Percentiles rank a stretch among this genome's conserved stretches.
Conservation (phyloP, 2,329 filamentous ascomycete genomes). For the Trichoderma gracile region DNA sequence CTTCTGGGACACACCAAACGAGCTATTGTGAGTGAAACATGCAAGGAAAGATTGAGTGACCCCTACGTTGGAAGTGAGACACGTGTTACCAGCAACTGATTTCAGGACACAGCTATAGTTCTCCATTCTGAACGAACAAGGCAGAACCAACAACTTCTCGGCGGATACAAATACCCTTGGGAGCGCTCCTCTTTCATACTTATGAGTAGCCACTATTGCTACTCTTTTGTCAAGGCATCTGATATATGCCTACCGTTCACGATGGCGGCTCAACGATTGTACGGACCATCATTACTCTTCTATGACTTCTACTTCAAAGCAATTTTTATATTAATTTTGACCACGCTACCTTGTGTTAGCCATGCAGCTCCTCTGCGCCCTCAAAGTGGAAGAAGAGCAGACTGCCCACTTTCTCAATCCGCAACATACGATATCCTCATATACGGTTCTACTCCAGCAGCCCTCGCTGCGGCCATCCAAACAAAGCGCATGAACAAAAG, state of each 20-base stretch:
- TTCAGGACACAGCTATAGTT: not conserved
- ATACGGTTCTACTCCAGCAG: conserved; percentile 29
- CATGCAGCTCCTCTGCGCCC: not conserved
- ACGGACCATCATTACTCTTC: not conserved
- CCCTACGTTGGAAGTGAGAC: not conserved
- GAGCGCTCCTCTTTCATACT: not conserved
- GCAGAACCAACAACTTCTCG: not conserved
- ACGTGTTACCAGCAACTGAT: not conserved
- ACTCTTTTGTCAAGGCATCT: not conserved
- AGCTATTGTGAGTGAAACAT: not conserved
- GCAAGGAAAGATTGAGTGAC: not conserved
- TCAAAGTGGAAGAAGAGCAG: not conserved
- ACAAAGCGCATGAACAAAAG: conserved; percentile 26
- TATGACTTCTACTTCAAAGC: not conserved
- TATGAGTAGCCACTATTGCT: not conserved
- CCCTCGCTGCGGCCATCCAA: conserved; percentile 28
- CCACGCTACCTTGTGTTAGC: not conserved
- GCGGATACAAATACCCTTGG: not conserved
- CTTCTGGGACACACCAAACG: not conserved
- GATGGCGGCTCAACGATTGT: conserved; percentile 1
- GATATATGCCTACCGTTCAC: not conserved
- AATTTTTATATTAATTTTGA: not conserved
- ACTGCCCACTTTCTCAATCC: not conserved
- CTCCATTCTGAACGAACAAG: not conserved
- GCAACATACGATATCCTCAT: conserved; percentile 27